phyloP scores from a whole-genome alignment of 2,329 filamentous ascomycete genomes.

The Alternaria sp. region DNA sequence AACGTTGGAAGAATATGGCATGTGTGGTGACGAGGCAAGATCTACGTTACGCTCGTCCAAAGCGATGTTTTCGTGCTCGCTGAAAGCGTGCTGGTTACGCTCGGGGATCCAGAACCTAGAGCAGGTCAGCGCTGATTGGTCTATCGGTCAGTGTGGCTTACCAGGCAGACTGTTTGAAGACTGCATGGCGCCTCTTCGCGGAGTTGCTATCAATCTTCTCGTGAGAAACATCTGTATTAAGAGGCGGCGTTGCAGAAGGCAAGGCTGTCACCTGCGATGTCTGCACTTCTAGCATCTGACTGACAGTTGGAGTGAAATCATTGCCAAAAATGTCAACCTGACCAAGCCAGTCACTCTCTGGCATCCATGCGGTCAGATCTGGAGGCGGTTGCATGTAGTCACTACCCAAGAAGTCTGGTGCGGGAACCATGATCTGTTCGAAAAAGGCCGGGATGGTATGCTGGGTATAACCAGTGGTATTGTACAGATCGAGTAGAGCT shows the following conservation, averaged over 20 bases:
- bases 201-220: slow-evolving; percentile 5
- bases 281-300: slow-evolving; percentile 14
- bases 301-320: slow-evolving; percentile 24
- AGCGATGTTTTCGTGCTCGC: slow-evolving; percentile 32
- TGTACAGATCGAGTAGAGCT: slow-evolving; percentile 14
- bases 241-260: neutral
- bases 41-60: slow-evolving; percentile 36
- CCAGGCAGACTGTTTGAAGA: slow-evolving; percentile 24
- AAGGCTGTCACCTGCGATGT: neutral
- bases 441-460: slow-evolving; percentile 17
- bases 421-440: slow-evolving; percentile 29
- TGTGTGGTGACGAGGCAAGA: slow-evolving; percentile 36
- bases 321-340: slow-evolving; percentile 21
- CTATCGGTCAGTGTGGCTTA: neutral
- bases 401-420: slow-evolving; percentile 18
- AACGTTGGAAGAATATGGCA: slow-evolving; percentile 31
- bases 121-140: neutral
- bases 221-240: neutral
- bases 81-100: slow-evolving; percentile 37
- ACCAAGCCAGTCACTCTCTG: slow-evolving; percentile 24
- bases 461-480: slow-evolving; percentile 6
- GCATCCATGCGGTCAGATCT: slow-evolving; percentile 26
- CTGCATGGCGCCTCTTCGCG: slow-evolving; percentile 17
- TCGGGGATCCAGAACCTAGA: slow-evolving; percentile 32
- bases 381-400: slow-evolving; percentile 21